Conservation (phyloP, 1,139 yeast species). For the Nakaseomyces glabratus region DNA sequence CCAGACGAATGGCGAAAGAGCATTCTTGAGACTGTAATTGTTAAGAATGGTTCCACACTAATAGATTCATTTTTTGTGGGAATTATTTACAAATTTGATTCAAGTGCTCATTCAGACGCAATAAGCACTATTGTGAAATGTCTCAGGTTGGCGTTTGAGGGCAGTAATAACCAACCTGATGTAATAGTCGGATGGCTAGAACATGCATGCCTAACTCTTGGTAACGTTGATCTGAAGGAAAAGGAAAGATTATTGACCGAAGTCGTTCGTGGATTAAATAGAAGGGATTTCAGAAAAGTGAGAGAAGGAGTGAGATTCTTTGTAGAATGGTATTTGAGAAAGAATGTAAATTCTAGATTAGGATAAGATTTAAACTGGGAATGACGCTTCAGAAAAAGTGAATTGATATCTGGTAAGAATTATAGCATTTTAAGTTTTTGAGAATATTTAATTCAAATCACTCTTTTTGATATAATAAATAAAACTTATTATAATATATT, state of each 20-base stretch:
- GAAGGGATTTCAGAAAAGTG: constrained; percentile 66
- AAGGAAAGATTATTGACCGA: constrained; percentile 49
- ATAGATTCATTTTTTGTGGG: constrained; percentile 52
- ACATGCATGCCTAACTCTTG: constrained; percentile 42
- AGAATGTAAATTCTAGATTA: constrained; percentile 53
- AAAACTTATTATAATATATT: no score
- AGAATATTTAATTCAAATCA: no score
- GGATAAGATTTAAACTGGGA: constrained; percentile 15
- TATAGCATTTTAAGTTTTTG: no score
- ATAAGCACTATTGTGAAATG: constrained; percentile 63
- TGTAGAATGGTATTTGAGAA: constrained; percentile 72
- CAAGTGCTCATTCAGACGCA: constrained; percentile 65
- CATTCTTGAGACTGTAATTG: constrained; percentile 32
- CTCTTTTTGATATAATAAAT: no score
- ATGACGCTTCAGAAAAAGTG: background rate
- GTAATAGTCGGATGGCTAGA: constrained; percentile 49
- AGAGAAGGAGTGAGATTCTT: constrained; percentile 66
- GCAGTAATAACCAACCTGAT: constrained; percentile 25
- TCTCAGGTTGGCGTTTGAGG: constrained; percentile 41
- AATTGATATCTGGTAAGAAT: background rate
- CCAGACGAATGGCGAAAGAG: constrained; percentile 50
- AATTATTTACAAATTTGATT: constrained; percentile 60
- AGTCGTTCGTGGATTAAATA: constrained; percentile 50
- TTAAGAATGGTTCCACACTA: constrained; percentile 49
- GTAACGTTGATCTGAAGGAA: constrained; percentile 55